Percentiles rank a stretch among this genome's conserved stretches.
Evolutionary conservation across 805 yeast species (phyloP).

Genomic region (Ogataea glucozyma): DNA sequence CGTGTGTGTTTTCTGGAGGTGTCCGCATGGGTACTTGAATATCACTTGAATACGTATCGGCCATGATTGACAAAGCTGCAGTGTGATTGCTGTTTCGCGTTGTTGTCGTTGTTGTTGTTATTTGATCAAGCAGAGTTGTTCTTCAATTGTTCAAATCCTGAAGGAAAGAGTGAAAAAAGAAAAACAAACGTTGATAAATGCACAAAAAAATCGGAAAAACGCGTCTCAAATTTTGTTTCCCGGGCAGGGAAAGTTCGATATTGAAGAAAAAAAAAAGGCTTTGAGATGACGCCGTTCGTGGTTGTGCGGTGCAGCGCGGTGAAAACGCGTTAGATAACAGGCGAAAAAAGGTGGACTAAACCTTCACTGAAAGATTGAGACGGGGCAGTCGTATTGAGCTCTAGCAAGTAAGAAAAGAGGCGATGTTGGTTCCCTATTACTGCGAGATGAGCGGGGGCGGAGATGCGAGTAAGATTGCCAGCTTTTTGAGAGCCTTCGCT

Average conservation of each 20-base stretch:
- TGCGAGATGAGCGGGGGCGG: neutral
- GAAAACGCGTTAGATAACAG: constrained; percentile 3
- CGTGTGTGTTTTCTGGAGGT: constrained; percentile 2
- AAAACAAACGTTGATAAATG: constrained; percentile 1
- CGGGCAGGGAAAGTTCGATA: constrained; percentile 4
- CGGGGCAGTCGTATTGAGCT: neutral
- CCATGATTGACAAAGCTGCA: neutral
- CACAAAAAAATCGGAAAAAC: constrained; percentile 2
- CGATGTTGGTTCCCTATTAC: neutral
- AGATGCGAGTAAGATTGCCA: neutral
- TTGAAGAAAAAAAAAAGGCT: neutral
- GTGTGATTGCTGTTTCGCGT: too few relatives aligned
- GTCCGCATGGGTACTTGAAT: constrained; percentile 6
- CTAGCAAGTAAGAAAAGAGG: too few relatives aligned
- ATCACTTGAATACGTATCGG: constrained; percentile 4
- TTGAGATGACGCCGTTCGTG: constrained; percentile 6
- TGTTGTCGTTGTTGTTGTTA: neutral
- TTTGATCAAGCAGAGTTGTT: neutral
- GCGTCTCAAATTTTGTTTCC: constrained; percentile 9
- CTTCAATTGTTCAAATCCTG: too few relatives aligned
- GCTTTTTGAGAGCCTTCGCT: constrained; percentile 4
- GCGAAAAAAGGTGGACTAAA: neutral
- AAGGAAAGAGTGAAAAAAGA: neutral
- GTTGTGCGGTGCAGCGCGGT: constrained; percentile 11
- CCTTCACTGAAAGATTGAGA: neutral